Conservation (phyloP, 768 basidiomycete genomes). For the Cytidiella melzeri region DNA sequence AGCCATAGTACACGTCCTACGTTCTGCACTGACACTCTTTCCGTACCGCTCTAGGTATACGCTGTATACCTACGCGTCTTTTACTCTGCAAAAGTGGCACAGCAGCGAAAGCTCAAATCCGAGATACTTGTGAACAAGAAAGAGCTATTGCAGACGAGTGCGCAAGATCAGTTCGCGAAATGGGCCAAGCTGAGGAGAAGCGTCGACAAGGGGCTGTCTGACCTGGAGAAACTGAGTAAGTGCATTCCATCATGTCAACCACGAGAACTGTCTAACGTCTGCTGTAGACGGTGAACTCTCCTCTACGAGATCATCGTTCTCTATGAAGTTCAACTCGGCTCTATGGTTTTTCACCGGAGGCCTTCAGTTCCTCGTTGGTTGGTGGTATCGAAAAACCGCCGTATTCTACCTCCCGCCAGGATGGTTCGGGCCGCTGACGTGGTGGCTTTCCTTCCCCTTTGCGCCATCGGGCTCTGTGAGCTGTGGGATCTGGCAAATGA, state of each 20-base stretch:
- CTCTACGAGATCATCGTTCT: slow-evolving; percentile 73
- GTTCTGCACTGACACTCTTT: slow-evolving; percentile 4
- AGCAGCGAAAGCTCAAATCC: slow-evolving; percentile 69
- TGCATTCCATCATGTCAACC: slow-evolving; percentile 13
- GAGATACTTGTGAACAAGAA: slow-evolving; percentile 77
- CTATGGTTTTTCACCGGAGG: slow-evolving; percentile 89
- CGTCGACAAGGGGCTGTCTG: slow-evolving; percentile 86
- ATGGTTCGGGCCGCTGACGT: slow-evolving; percentile 85
- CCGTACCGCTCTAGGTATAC: slow-evolving; percentile 52
- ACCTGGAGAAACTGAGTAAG: slow-evolving; percentile 90
- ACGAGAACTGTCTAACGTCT: too few species aligned
- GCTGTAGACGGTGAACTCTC: slow-evolving; percentile 79
- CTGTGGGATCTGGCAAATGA: slow-evolving; percentile 93
- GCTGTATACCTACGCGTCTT: slow-evolving; percentile 62
- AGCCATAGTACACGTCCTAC: not conserved
- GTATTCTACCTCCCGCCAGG: slow-evolving; percentile 90
- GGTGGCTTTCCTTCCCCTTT: slow-evolving; percentile 88
- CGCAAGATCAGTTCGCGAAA: slow-evolving; percentile 97
- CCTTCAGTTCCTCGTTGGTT: slow-evolving; percentile 74
- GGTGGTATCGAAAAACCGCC: slow-evolving; percentile 87
- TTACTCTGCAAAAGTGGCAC: slow-evolving; percentile 43
- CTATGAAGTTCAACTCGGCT: slow-evolving; percentile 62
- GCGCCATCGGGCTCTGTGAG: slow-evolving; percentile 88
- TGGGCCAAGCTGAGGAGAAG: slow-evolving; percentile 92
- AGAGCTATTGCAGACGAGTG: slow-evolving; percentile 83